Percentiles rank a stretch among this genome's conserved stretches.
phyloP scores from a whole-genome alignment of 768 basidiomycete genomes.

The Russula vinacea region DNA sequence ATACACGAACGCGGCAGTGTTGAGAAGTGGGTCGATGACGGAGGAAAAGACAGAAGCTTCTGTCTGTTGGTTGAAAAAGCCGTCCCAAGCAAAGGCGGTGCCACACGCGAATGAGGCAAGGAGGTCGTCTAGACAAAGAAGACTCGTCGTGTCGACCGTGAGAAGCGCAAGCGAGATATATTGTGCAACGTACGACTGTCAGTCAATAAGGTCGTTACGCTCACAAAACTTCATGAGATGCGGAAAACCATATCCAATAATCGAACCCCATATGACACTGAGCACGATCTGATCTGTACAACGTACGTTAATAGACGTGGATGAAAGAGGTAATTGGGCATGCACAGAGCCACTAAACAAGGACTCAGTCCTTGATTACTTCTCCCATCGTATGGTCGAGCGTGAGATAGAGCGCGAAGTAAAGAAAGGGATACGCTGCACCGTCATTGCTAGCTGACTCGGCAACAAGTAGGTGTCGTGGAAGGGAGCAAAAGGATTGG shows the following conservation, averaged over 20 bases:
- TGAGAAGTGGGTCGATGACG: conserved; percentile 95
- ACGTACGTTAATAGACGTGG: conserved; percentile 16
- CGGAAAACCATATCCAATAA: conserved; percentile 75
- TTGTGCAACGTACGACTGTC: conserved; percentile 93
- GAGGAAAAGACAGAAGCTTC: conserved; percentile 94
- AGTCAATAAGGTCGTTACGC: conserved; percentile 80
- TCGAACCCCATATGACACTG: conserved; percentile 68
- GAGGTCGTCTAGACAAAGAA: conserved; percentile 91
- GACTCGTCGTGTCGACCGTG: conserved; percentile 76
- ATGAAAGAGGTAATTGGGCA: conserved; percentile 8
- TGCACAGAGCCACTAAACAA: conserved; percentile 82
- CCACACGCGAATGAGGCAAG: conserved; percentile 94
- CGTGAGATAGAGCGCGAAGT: conserved; percentile 82
- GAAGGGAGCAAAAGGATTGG: too few species aligned
- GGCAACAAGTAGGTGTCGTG: conserved; percentile 59
- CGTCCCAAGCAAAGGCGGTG: conserved; percentile 95
- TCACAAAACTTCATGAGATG: conserved; percentile 94
- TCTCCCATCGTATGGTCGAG: conserved; percentile 57
- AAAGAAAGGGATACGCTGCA: conserved; percentile 93
- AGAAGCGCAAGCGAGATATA: conserved; percentile 81
- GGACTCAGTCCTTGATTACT: conserved; percentile 85
- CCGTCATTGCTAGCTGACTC: conserved; percentile 97
- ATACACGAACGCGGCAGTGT: conserved; percentile 91
- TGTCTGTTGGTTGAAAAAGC: conserved; percentile 88
- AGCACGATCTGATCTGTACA: conserved; percentile 72